Evolutionary conservation across 345 rosid genomes (phyloP).

Genomic region (Atalantia buxifolia): DNA sequence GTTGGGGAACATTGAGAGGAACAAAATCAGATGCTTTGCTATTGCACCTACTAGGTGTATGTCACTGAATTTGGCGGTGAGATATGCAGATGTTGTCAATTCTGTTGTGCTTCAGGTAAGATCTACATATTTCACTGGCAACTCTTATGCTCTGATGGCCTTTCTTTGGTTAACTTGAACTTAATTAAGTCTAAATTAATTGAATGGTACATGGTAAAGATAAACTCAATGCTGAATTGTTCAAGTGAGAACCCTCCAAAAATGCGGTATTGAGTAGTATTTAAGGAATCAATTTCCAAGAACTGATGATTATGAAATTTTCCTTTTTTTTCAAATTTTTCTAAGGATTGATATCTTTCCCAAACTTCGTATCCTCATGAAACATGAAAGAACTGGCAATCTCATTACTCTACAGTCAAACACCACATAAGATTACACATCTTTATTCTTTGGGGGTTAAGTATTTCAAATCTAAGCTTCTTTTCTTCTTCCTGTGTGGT

Average conservation of each 20-base stretch:
- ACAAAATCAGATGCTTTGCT: conserved; percentile 76
- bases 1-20: conserved; percentile 52
- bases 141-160: background rate
- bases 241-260: background rate
- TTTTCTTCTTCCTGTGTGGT: background rate
- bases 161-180: background rate
- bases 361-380: background rate
- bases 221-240: background rate
- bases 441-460: background rate
- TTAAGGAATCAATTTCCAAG: background rate
- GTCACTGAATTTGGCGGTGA: conserved; percentile 88
- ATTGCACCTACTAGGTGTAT: conserved; percentile 90
- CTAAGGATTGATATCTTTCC: background rate
- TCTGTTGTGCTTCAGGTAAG: conserved; percentile 87
- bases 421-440: background rate
- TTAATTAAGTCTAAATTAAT: background rate
- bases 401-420: background rate
- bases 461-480: background rate
- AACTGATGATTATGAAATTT: background rate
- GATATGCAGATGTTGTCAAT: conserved; percentile 83
- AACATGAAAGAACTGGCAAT: background rate
- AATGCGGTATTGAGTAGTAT: too few species aligned
- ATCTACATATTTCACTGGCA: background rate
- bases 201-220: background rate
- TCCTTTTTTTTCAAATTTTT: background rate